Evolutionary conservation across 2,329 filamentous ascomycete genomes (phyloP), one percentile per base, ranked within the genome.

Genomic region (Calonectria pauciramosa): DNA sequence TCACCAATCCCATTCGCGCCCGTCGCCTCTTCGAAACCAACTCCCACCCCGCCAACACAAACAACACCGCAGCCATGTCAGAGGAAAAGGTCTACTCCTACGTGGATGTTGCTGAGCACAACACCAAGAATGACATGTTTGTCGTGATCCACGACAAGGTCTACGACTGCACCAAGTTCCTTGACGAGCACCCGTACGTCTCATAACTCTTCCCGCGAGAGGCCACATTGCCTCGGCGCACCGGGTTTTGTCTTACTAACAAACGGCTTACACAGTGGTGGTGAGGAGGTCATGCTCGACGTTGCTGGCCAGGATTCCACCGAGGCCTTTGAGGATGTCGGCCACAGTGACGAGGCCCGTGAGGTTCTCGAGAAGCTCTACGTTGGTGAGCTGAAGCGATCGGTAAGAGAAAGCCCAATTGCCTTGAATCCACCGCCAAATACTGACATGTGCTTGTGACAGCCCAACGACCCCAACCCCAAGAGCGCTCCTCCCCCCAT

Each of bases 311-410:
- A 98, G 89, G 97, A 99, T 87, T 94, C 95, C 83, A 98, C 96
- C 82, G 97, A 99, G 89, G 96, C 97, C 76, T 99, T 99, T 85
- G 97, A 99, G 90, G 97, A 99, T 87, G 97, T 99, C 83, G 97
- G 97, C 84, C 97, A 99, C 94, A 97, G 95, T 83, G 97, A 99
- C 87, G 97, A 99, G 90, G 97, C 97, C 80, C 94, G 97, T 80
- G 96, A 99, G 89, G 96, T 98, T 80, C 93, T 99, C 72, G 93
- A 94, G 38, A 91, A 92, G 83, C 89, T 98, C 78, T 87, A 93
- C 68, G 90, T 97, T 79, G 96, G 95, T 78, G 90, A 84, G 47
- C 87, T 98, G 85, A 97, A 98, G 93, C 92, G 95, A 86, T 85
- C 91, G 90, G 95, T 97, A 91, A 82, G 92, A 34, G 8, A 13